Evolutionary conservation across 805 yeast genomes (phyloP), one percentile per base, ranked within the genome.

Genomic region (Lachancea quebecensis): DNA sequence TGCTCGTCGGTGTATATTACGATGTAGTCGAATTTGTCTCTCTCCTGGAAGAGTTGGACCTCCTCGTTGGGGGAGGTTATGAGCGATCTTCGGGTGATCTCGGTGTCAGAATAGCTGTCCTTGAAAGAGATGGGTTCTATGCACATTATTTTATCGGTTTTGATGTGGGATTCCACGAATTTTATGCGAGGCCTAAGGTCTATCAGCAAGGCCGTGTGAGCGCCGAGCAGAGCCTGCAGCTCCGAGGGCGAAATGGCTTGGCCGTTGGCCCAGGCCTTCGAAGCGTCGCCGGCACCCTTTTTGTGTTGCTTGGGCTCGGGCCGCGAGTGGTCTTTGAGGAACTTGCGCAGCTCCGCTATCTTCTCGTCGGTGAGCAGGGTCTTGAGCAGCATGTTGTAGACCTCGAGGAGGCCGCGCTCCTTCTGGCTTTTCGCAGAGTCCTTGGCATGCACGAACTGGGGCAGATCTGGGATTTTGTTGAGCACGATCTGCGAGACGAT

Each of bases 81-180:
- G 47, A 80, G 66, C 10, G 91, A 73, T 39, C 76, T 66, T 36
- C 70, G 73, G 53, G 83, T 85, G n/a, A 90, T 65, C 44, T 83
- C 91, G n/a, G 60, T 64, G 54, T 85, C 86, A 0, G 76, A 69
- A 56, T 77, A 76, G 9, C 68, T 65, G 1, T 64, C 60, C 42
- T 78, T 64, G 15, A 81, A 67, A 0, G 78, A 71, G 15, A 74
- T 70, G 0, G 97, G 96, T 43, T 87, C 95, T 15, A 90, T 73
- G 58, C 90, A 85, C 10, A 86, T 72, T 8, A 84, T 62, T 44
- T 83, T 77, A 2, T 68, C 64, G 21, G 78, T 66, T 10, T 74
- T 67, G 17, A 90, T 78, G 61, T 88, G 96, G 39, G 77, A 75
- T 36, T 68, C 66, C 39, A 78, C 75, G 57, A 74, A 89, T 32